Percentiles rank a stretch among this genome's conserved stretches.
Evolutionary conservation across 1,284 basidiomycete species (phyloP).

Genomic region (Tilletia caries): DNA sequence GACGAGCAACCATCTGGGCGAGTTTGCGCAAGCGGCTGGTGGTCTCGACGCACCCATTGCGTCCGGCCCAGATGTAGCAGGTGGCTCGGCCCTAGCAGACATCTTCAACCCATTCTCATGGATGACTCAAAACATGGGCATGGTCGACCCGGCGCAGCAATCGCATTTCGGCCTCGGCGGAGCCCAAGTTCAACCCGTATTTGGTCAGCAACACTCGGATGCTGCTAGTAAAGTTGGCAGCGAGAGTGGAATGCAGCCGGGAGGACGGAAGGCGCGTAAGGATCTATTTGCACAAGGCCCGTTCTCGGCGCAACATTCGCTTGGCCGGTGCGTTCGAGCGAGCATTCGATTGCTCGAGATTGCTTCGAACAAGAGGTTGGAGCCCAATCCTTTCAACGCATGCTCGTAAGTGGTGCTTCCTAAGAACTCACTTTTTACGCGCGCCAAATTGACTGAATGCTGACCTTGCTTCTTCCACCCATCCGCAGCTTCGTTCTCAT

Average conservation of each 20-base stretch:
- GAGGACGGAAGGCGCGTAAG: conserved; percentile 20
- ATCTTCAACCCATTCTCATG: conserved; percentile 10
- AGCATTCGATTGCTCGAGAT: conserved; percentile 43
- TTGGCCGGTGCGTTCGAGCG: conserved; percentile 43
- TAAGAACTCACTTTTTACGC: neutral
- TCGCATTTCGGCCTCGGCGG: neutral
- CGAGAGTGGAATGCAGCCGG: neutral
- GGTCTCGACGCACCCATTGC: neutral
- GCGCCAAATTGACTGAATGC: neutral
- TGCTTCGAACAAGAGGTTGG: conserved; percentile 17
- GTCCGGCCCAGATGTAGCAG: conserved; percentile 9
- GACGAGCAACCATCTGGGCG: conserved; percentile 27
- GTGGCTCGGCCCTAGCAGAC: conserved; percentile 14
- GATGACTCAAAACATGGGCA: neutral
- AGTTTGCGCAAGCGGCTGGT: conserved; percentile 7
- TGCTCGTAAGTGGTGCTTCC: conserved; percentile 20
- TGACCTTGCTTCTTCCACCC: neutral
- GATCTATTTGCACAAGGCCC: conserved; percentile 42
- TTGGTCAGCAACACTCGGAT: too few relatives aligned
- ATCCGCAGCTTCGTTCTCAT: conserved; percentile 39
- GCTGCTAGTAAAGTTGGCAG: too few relatives aligned
- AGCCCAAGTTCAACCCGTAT: neutral
- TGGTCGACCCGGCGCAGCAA: neutral
- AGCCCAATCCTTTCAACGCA: conserved; percentile 46
- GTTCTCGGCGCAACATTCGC: conserved; percentile 36